phyloP scores from a whole-genome alignment of 2,329 filamentous ascomycete genomes.

The Xylariaceae sp. region DNA sequence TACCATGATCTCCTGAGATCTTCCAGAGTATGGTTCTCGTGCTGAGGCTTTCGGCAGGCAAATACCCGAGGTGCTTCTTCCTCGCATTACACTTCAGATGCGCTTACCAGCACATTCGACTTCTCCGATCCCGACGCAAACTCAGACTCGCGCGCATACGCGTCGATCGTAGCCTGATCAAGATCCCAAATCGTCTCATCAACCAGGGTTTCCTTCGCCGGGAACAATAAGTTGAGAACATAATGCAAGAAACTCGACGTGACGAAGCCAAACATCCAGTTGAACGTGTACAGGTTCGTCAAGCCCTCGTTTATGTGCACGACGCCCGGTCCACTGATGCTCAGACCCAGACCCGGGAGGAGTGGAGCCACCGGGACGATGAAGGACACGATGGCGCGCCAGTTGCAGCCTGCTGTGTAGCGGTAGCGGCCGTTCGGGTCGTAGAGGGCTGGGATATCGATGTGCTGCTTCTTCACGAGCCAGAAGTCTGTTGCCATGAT shows the following conservation, averaged over 20 bases:
- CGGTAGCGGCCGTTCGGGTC: constrained; percentile 41
- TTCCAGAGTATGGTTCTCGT: too few relatives aligned
- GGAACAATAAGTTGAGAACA: constrained; percentile 42
- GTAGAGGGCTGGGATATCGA: constrained; percentile 39
- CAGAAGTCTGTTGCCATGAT: constrained; percentile 58
- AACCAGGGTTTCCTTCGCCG: constrained; percentile 46
- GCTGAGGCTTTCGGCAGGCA: too few relatives aligned
- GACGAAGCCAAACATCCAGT: constrained; percentile 61
- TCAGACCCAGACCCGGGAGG: constrained; percentile 48
- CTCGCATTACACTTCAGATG: not conserved
- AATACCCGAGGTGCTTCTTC: not conserved
- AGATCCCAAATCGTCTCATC: constrained; percentile 36
- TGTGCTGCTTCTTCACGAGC: constrained; percentile 49
- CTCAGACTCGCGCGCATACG: constrained; percentile 19
- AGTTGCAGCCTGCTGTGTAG: constrained; percentile 47
- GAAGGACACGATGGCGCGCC: constrained; percentile 54
- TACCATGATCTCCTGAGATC: too few relatives aligned
- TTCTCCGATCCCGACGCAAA: constrained; percentile 8
- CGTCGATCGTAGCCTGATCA: constrained; percentile 25
- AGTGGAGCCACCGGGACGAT: constrained; percentile 52
- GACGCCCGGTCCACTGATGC: constrained; percentile 33
- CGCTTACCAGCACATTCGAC: not conserved
- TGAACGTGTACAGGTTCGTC: constrained; percentile 55
- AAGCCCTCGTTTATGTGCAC: constrained; percentile 39
- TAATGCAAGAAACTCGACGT: constrained; percentile 53